Base-by-base conservation (phyloP, 768 basidiomycete genomes). In the Lactarius evosmus region DNA sequence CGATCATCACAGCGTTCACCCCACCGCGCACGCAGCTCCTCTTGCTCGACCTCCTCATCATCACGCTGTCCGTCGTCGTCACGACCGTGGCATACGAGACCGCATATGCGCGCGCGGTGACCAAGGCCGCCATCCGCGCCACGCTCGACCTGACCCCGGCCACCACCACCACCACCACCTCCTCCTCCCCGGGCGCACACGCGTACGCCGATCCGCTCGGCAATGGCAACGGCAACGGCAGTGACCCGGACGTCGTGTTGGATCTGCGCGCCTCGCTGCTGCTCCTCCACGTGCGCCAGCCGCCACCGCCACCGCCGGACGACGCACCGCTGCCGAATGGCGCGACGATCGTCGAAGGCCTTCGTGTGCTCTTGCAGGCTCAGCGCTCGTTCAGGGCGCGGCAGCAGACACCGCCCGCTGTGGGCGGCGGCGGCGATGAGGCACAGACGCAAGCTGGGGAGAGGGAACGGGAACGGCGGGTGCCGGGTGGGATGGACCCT, bases 11-110 rank as follows among this genome's bases (percentile, higher is more conserved):
- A 74, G 73, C 63, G n/a, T 65, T 56, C 67, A 88, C 73, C 38
- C 88, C 91, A n/a, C 86, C 88, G 44, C 87, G 79, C 73, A 63
- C 81, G 22, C 85, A 87, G 63, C 80, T 93, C 44, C 74, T 92
- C 61, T 75, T 77, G 33, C 81, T 92, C 63, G 91, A 93, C 77
- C 62, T 85, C 69, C 72, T 82, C 74, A 91, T 91, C 65, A 75
- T 91, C 41, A 72, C 78, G 65, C 78, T 91, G n/a, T 86, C 90
- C 70, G 71, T 85, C 63, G 68, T 89, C 60, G 84, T 88, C 75
- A 80, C 83, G 7, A 83, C 82, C 51, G 83, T 92, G 65, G 81
- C 87, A 33, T 90, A 87, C 74, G 90, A 91, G 71, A 72, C 78
- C 73, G 84, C 72, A 71, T 80, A 71, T 56, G 80, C 69, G 71